phyloP scores from a whole-genome alignment of 345 rosid species.

The Brassica incana region DNA sequence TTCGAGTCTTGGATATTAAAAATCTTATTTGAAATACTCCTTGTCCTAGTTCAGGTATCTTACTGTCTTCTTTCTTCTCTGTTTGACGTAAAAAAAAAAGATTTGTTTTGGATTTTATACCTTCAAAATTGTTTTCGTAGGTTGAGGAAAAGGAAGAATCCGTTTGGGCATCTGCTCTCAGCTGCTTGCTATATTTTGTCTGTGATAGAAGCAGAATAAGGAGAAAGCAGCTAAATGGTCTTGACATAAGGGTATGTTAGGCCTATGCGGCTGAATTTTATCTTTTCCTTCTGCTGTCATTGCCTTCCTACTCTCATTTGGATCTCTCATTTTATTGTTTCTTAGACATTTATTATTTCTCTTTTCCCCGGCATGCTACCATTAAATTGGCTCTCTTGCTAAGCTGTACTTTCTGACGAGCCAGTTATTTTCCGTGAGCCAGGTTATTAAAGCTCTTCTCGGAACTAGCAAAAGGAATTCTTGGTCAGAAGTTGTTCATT shows the following conservation, averaged over 20 bases:
- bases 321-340: not conserved
- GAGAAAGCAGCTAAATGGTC: constrained; percentile 78
- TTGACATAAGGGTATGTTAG: constrained; percentile 84
- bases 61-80: constrained; percentile 18
- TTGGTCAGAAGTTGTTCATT: constrained; percentile 97
- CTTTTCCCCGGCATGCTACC: constrained; percentile 1
- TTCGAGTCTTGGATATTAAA: constrained; percentile 93
- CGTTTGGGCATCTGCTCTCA: constrained; percentile 95
- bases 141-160: constrained; percentile 85
- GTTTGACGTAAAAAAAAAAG: constrained; percentile 11
- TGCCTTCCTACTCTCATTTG: not conserved
- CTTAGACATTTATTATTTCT: constrained; percentile 10
- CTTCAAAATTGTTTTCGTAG: constrained; percentile 45
- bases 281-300: constrained; percentile 12
- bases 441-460: constrained; percentile 85
- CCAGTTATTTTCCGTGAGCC: constrained; percentile 31
- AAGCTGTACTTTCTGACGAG: constrained; percentile 29
- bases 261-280: constrained; percentile 15
- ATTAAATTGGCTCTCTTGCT: not conserved
- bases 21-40: constrained; percentile 85
- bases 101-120: constrained; percentile 20
- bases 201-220: constrained; percentile 85
- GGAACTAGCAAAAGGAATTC: constrained; percentile 73
- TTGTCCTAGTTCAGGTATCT: constrained; percentile 89
- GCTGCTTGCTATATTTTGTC: constrained; percentile 94